A percentile compares a stretch with the other conserved stretches of the same genome.
Evolutionary conservation across 768 basidiomycete species (phyloP).

Genomic region (Lactifluus subvellereus): DNA sequence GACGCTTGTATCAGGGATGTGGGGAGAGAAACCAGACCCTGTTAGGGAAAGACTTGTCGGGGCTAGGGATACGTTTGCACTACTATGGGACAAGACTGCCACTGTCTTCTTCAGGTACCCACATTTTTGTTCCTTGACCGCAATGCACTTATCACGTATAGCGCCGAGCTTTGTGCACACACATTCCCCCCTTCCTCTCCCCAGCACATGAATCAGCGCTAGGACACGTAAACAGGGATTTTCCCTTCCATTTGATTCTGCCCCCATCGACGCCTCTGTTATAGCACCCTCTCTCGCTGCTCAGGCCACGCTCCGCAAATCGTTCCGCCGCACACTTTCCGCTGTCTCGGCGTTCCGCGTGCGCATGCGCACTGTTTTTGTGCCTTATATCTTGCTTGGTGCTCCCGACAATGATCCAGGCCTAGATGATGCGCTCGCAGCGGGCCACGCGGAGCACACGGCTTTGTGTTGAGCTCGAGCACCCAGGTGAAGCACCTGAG

Average conservation of each 20-base stretch:
- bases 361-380: conserved; percentile 85
- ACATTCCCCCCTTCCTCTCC: conserved; percentile 42
- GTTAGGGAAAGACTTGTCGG: conserved; percentile 1
- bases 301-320: conserved; percentile 43
- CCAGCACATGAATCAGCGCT: conserved; percentile 66
- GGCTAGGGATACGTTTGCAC: no score
- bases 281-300: conserved; percentile 16
- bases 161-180: conserved; percentile 41
- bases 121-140: neutral
- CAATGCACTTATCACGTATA: conserved; percentile 23
- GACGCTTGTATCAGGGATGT: conserved; percentile 64
- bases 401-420: conserved; percentile 30
- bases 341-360: conserved; percentile 83
- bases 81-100: conserved; percentile 33
- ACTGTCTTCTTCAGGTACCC: conserved; percentile 51
- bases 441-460: conserved; percentile 75
- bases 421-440: conserved; percentile 43
- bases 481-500: conserved; percentile 57
- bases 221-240: conserved; percentile 56
- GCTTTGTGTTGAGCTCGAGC: conserved; percentile 91
- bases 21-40: conserved; percentile 60
- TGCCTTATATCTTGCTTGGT: conserved; percentile 31
- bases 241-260: conserved; percentile 49
- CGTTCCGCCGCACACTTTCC: conserved; percentile 71
- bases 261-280: conserved; percentile 33